These are phyloP conservation scores for Lycium ferocissimum DNA, from an alignment of 257 asterid genomes.

Conservation along the genomic window DNA sequence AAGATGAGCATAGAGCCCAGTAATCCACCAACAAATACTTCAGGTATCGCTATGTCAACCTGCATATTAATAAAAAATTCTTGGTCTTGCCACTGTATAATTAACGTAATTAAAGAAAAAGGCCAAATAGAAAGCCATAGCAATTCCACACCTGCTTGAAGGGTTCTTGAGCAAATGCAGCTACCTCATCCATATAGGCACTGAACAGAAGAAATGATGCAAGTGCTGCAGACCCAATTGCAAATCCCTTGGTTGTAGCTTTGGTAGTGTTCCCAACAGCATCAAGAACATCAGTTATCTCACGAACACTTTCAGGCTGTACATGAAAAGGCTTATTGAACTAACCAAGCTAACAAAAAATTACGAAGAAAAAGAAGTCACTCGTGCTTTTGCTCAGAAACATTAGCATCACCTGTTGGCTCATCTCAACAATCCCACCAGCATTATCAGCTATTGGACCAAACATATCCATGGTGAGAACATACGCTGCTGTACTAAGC, in stretches of 20 bases:
- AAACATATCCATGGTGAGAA: conserved; percentile 99
- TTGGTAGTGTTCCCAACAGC: conserved; percentile 99
- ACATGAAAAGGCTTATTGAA: conserved; percentile 27
- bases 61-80: conserved; percentile 36
- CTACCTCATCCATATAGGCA: conserved; percentile 99
- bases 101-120: neutral
- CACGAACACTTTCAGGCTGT: conserved; percentile 99
- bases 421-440: conserved; percentile 99
- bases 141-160: conserved; percentile 68
- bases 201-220: conserved; percentile 98
- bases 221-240: conserved; percentile 99
- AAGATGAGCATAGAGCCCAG: conserved; percentile 97
- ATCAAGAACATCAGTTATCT: conserved; percentile 95
- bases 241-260: conserved; percentile 99
- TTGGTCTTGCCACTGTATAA: conserved; percentile 19
- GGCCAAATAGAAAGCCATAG: conserved; percentile 14
- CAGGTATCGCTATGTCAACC: conserved; percentile 99
- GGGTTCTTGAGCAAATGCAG: conserved; percentile 71
- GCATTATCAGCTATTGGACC: conserved; percentile 99
- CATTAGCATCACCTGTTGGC: conserved; percentile 81
- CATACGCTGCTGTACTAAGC: conserved; percentile 99
- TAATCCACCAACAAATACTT: conserved; percentile 96
- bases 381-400: conserved; percentile 9
- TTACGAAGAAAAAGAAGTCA: neutral
- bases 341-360: conserved; percentile 3